These are phyloP conservation scores for Saccharomycodes ludwigii DNA, from an alignment of 805 yeast genomes.

Conservation along the genomic window DNA sequence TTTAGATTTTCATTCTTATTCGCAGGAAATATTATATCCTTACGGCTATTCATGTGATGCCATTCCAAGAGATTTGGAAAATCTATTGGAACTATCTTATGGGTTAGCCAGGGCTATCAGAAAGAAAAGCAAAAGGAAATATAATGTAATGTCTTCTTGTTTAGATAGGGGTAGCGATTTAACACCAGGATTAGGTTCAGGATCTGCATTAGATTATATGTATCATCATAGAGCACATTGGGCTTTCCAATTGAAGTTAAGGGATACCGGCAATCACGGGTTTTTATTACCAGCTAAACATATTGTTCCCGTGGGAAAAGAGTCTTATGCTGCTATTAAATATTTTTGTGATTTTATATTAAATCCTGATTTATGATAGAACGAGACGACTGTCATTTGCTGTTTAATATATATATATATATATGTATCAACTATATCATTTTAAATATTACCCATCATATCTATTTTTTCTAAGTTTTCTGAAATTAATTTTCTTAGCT, in stretches of 20 bases:
- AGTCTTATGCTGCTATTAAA: conserved; percentile 53
- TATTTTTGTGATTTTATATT: conserved; percentile 49
- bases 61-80: conserved; percentile 69
- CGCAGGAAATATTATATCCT: conserved; percentile 74
- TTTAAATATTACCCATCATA: too few relatives aligned
- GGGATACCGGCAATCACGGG: conserved; percentile 78
- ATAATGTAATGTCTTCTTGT: conserved; percentile 68
- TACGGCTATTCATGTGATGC: conserved; percentile 70
- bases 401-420: too few relatives aligned
- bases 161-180: conserved; percentile 65
- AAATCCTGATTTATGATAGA: conserved; percentile 25
- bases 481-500: too few relatives aligned
- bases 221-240: conserved; percentile 70
- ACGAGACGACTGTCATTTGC: too few relatives aligned
- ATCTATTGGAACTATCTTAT: conserved; percentile 67
- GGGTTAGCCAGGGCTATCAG: conserved; percentile 70
- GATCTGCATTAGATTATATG: conserved; percentile 73
- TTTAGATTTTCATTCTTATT: conserved; percentile 73
- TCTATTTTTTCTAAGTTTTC: too few relatives aligned
- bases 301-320: conserved; percentile 68
- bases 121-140: conserved; percentile 46
- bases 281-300: conserved; percentile 60
- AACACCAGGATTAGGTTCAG: conserved; percentile 64
- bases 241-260: conserved; percentile 73
- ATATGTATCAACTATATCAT: not conserved